Evolutionary conservation across 805 yeast species (phyloP).

Genomic region (Metschnikowia aberdeeniae): DNA sequence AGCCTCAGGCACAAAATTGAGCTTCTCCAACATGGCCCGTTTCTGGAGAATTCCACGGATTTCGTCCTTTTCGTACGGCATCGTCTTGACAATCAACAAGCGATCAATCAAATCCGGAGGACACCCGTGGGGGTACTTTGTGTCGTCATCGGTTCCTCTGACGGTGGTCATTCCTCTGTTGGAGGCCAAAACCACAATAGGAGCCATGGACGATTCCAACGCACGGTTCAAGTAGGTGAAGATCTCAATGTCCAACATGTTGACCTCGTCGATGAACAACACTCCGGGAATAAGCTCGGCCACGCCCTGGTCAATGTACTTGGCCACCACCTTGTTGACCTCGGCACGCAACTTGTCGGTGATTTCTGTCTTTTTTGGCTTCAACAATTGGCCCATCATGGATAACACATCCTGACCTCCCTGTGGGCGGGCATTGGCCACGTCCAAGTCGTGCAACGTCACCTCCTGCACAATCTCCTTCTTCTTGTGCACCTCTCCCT

Average conservation of each 20-base stretch:
- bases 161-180: conserved; percentile 91
- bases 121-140: conserved; percentile 89
- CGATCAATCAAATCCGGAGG: conserved; percentile 95
- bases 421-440: conserved; percentile 91
- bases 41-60: conserved; percentile 76
- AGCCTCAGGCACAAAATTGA: conserved; percentile 64
- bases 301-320: conserved; percentile 95
- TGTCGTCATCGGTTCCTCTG: conserved; percentile 81
- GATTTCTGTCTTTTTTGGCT: conserved; percentile 94
- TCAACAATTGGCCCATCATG: conserved; percentile 94
- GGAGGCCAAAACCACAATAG: conserved; percentile 92
- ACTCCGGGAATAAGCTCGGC: conserved; percentile 99
- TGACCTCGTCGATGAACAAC: conserved; percentile 94
- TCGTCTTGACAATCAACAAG: conserved; percentile 83
- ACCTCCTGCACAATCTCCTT: conserved; percentile 98
- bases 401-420: conserved; percentile 97
- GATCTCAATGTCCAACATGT: conserved; percentile 96
- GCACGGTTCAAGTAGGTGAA: conserved; percentile 94
- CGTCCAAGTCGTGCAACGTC: conserved; percentile 91
- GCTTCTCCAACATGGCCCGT: conserved; percentile 73
- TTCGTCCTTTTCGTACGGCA: conserved; percentile 83
- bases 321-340: conserved; percentile 92
- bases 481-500: conserved; percentile 97
- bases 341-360: conserved; percentile 93
- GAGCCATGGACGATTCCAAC: conserved; percentile 85